A percentile compares a stretch with the other conserved stretches of the same genome.
phyloP scores from a whole-genome alignment of 2,329 filamentous ascomycete species.

The Pseudocercospora musae region DNA sequence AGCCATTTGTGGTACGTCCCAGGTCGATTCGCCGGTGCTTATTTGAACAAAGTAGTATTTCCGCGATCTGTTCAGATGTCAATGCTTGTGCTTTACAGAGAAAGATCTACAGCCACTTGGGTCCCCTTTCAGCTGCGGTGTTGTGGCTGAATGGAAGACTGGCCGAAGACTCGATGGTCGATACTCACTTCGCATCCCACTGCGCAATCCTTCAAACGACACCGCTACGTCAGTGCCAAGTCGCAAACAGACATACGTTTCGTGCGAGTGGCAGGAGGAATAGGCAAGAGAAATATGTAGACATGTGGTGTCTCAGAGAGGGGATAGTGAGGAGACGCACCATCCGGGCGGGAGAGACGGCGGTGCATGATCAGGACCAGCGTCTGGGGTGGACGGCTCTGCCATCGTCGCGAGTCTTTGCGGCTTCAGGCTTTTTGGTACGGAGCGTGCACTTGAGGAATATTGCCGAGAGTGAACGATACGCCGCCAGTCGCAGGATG shows the following conservation, averaged over 20 bases:
- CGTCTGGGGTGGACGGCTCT: slow-evolving; percentile 36
- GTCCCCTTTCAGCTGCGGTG: background rate
- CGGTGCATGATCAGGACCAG: slow-evolving; percentile 38
- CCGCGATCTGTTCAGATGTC: slow-evolving; percentile 33
- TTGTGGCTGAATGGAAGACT: background rate
- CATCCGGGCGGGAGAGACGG: slow-evolving; percentile 40
- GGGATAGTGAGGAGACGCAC: slow-evolving; percentile 29
- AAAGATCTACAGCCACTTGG: background rate
- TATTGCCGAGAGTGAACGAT: background rate
- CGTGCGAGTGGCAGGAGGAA: slow-evolving; percentile 6
- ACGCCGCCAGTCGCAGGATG: background rate
- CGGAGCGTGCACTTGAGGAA: background rate
- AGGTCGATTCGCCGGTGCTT: slow-evolving; percentile 41
- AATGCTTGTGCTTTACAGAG: slow-evolving; percentile 4
- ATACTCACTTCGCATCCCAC: slow-evolving; percentile 40
- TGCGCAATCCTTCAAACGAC: slow-evolving; percentile 39
- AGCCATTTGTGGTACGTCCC: slow-evolving; percentile 39
- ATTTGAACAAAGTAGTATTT: slow-evolving; percentile 45
- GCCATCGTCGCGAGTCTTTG: slow-evolving; percentile 24
- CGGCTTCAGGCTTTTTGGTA: background rate
- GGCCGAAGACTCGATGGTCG: background rate
- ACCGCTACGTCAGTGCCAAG: slow-evolving; percentile 36
- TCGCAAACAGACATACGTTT: slow-evolving; percentile 17
- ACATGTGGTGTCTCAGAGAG: slow-evolving; percentile 14
- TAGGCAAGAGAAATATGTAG: slow-evolving; percentile 13